Evolutionary conservation across 768 basidiomycete genomes (phyloP).

Genomic region (Hydnomerulius pinastri): DNA sequence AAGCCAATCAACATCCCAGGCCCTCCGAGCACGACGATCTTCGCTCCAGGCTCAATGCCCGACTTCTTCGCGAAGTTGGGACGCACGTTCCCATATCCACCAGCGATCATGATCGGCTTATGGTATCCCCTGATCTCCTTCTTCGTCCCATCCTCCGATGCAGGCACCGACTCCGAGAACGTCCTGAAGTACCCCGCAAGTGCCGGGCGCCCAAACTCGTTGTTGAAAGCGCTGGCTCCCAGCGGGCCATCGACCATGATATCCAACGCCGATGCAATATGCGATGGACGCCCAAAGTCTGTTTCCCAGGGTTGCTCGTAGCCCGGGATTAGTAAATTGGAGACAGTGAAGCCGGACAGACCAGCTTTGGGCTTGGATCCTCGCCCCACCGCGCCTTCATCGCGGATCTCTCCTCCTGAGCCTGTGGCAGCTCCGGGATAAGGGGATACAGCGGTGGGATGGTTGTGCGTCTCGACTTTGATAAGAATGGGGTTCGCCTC

Average conservation of each 20-base stretch:
- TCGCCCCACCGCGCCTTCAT: slow-evolving; percentile 94
- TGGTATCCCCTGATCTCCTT: slow-evolving; percentile 91
- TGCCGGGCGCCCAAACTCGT: slow-evolving; percentile 95
- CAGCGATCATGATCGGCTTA: slow-evolving; percentile 99
- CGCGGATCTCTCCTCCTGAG: slow-evolving; percentile 97
- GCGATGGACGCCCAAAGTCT: slow-evolving; percentile 85
- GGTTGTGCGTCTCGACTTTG: slow-evolving; percentile 99
- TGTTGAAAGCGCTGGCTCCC: slow-evolving; percentile 95
- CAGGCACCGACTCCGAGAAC: slow-evolving; percentile 76
- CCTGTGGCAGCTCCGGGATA: slow-evolving; percentile 99
- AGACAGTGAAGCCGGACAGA: slow-evolving; percentile 88
- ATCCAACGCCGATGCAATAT: slow-evolving; percentile 91
- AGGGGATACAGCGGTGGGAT: slow-evolving; percentile 97
- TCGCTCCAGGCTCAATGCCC: slow-evolving; percentile 76
- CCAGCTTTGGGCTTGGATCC: slow-evolving; percentile 98
- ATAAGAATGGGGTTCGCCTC: slow-evolving; percentile 88
- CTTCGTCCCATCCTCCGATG: slow-evolving; percentile 45
- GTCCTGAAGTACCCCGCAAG: slow-evolving; percentile 95
- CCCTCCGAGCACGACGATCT: slow-evolving; percentile 91
- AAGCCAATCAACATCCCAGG: slow-evolving; percentile 96
- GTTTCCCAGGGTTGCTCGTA: slow-evolving; percentile 95
- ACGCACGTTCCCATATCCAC: slow-evolving; percentile 93
- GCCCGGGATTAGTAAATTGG: slow-evolving; percentile 90
- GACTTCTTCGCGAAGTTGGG: slow-evolving; percentile 80
- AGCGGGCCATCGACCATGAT: slow-evolving; percentile 98